These are phyloP conservation scores for Sporothrix pseudoabietina DNA, from an alignment of 2,329 filamentous ascomycete genomes.

Conservation along the genomic window DNA sequence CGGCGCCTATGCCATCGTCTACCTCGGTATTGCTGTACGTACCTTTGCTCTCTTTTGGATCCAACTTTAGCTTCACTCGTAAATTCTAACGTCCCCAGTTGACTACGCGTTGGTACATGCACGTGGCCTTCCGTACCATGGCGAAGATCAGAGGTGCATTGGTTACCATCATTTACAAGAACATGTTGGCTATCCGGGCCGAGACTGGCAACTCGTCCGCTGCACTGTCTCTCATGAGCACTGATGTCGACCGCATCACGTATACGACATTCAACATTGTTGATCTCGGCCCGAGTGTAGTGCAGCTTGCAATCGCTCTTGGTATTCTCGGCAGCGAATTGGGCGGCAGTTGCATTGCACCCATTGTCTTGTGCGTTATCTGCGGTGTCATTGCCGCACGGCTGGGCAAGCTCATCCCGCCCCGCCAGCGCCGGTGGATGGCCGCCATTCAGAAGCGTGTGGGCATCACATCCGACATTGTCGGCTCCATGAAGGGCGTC, in stretches of 20 bases:
- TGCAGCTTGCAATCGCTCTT: conserved; percentile 29
- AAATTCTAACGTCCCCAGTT: conserved; percentile 17
- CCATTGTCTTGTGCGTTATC: conserved; percentile 28
- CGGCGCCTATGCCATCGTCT: conserved; percentile 30
- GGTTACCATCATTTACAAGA: conserved; percentile 32
- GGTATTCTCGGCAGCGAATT: conserved; percentile 30
- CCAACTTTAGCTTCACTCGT: too few relatives aligned
- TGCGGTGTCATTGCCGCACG: conserved; percentile 19
- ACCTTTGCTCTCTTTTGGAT: neutral
- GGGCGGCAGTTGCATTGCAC: conserved; percentile 29
- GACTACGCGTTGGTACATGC: conserved; percentile 32
- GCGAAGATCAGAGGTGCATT: conserved; percentile 31
- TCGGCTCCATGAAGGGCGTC: conserved; percentile 54
- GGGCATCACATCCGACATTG: conserved; percentile 50
- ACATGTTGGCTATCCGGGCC: conserved; percentile 31
- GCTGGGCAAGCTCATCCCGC: conserved; percentile 27
- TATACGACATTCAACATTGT: conserved; percentile 30
- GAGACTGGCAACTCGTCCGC: conserved; percentile 31
- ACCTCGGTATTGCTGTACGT: conserved; percentile 31
- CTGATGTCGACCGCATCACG: conserved; percentile 32
- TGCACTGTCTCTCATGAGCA: conserved; percentile 33
- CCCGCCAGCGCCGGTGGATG: conserved; percentile 45
- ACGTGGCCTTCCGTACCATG: conserved; percentile 31
- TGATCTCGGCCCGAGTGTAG: conserved; percentile 28
- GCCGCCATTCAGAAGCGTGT: conserved; percentile 54